Evolutionary conservation across 768 basidiomycete genomes (phyloP).

Genomic region (Termitomyces titanicus): DNA sequence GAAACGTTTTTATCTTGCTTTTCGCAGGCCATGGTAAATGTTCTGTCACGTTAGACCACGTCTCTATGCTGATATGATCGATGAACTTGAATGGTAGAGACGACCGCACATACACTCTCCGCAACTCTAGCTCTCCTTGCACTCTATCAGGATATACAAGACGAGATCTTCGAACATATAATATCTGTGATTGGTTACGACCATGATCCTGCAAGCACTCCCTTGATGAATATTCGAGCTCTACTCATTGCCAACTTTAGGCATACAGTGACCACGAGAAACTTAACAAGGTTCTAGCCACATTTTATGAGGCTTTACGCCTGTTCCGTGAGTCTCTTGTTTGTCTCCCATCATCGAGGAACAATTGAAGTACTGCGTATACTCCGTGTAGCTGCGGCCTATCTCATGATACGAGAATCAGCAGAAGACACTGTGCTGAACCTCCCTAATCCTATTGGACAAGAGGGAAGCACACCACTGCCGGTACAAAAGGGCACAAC

Average conservation of each 20-base stretch:
- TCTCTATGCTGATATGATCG: background rate
- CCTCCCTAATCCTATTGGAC: conserved; percentile 34
- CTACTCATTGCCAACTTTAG: conserved; percentile 19
- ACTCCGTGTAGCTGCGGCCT: conserved; percentile 29
- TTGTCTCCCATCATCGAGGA: background rate
- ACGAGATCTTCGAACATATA: conserved; percentile 38
- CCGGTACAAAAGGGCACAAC: conserved; percentile 34
- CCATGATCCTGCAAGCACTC: conserved; percentile 26
- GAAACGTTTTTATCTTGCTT: conserved; percentile 47
- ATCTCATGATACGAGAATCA: conserved; percentile 38
- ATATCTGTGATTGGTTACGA: conserved; percentile 27
- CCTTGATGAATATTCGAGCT: background rate
- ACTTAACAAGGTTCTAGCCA: conserved; percentile 38
- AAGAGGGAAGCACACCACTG: conserved; percentile 32
- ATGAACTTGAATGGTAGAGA: conserved; percentile 31
- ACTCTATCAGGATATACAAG: conserved; percentile 37
- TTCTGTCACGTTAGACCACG: background rate
- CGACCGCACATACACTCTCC: conserved; percentile 40
- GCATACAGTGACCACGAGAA: conserved; percentile 35
- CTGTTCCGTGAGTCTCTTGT: conserved; percentile 32
- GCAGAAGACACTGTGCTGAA: conserved; percentile 37
- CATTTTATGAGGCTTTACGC: conserved; percentile 40
- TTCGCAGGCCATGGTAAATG: conserved; percentile 55
- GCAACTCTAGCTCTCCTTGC: conserved; percentile 39
- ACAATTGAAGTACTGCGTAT: background rate